These are phyloP conservation scores for Lasiodiplodia sp. DNA, from an alignment of 2,329 filamentous ascomycete species.

Conservation along the genomic window DNA sequence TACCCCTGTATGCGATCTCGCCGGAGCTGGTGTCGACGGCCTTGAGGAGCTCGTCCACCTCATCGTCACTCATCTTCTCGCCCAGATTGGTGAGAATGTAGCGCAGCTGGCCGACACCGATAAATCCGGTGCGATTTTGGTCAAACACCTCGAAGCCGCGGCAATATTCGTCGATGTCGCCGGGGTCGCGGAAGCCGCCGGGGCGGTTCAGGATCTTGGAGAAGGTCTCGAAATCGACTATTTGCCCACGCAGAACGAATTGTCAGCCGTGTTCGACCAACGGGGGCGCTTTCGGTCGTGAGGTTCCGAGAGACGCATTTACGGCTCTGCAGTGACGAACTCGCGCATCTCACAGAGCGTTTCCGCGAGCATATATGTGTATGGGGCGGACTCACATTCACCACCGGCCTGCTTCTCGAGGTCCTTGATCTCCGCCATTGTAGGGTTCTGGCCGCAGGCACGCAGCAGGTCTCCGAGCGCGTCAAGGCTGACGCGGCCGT, in stretches of 20 bases:
- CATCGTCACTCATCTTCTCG: constrained; percentile 99
- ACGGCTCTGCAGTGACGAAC: neutral
- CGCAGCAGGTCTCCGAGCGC: constrained; percentile 92
- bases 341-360: neutral
- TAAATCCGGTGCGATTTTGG: constrained; percentile 98
- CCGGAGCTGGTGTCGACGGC: constrained; percentile 94
- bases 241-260: constrained; percentile 54
- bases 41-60: constrained; percentile 98
- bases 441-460: constrained; percentile 98
- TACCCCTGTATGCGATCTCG: constrained; percentile 97
- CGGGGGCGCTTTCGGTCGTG: neutral
- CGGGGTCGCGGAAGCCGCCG: constrained; percentile 96
- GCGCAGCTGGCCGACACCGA: constrained; percentile 95
- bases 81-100: constrained; percentile 98
- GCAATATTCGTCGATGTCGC: constrained; percentile 97
- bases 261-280: constrained; percentile 49
- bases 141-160: constrained; percentile 99
- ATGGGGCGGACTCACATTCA: constrained; percentile 75
- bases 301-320: neutral
- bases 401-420: constrained; percentile 87
- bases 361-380: neutral
- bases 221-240: constrained; percentile 98
- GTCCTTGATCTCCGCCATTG: constrained; percentile 88
- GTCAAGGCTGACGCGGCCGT: constrained; percentile 85
- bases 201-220: constrained; percentile 96